Evolutionary conservation across 192 early-diverging fungal genomes (phyloP).

Genomic region (Umbelopsis isabellina): DNA sequence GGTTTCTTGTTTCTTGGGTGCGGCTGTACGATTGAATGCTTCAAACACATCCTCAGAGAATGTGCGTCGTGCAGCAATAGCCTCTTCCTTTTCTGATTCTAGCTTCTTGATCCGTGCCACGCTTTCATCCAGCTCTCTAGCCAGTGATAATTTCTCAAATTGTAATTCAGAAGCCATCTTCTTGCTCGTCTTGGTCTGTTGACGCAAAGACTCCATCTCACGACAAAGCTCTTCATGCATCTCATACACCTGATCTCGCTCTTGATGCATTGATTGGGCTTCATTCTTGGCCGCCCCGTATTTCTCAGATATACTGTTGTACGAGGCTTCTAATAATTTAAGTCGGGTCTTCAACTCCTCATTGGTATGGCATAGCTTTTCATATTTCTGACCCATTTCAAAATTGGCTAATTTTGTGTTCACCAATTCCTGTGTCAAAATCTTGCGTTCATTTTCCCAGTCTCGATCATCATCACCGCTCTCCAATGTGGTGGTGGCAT

Average conservation of each 20-base stretch:
- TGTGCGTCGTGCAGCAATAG: conserved; percentile 32
- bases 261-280: conserved; percentile 35
- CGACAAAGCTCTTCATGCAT: conserved; percentile 29
- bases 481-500: not conserved
- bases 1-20: conserved; percentile 10
- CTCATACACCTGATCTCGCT: conserved; percentile 28
- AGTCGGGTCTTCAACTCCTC: conserved; percentile 30
- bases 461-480: not conserved
- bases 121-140: conserved; percentile 22
- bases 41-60: conserved; percentile 39
- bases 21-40: conserved; percentile 19
- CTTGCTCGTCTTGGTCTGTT: conserved; percentile 31
- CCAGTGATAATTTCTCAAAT: conserved; percentile 35
- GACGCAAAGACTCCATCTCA: conserved; percentile 32
- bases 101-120: conserved; percentile 21
- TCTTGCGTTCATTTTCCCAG: conserved; percentile 4
- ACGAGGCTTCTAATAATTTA: conserved; percentile 23
- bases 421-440: conserved; percentile 40
- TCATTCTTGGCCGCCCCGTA: conserved; percentile 27
- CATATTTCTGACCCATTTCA: conserved; percentile 45
- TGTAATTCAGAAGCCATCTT: conserved; percentile 41
- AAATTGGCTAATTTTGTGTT: conserved; percentile 44
- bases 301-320: conserved; percentile 39
- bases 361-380: conserved; percentile 37
- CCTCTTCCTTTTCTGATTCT: conserved; percentile 35